Percentiles rank a stretch among this genome's conserved stretches.
Evolutionary conservation across 305 asterid species (phyloP).

Genomic region (Plantago rigida): DNA sequence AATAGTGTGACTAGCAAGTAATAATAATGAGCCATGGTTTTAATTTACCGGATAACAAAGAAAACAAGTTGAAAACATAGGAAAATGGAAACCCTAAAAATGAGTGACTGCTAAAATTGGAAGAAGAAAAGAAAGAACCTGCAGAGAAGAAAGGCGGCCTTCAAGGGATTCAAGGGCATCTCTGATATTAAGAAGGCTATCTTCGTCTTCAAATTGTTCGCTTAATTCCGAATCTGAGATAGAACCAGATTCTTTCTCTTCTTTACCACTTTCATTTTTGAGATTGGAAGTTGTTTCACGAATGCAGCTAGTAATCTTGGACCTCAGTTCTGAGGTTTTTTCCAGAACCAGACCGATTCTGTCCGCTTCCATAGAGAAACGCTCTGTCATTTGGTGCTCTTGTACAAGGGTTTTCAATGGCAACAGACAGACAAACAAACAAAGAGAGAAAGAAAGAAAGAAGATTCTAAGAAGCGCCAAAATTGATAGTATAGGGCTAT

Average conservation of each 20-base stretch:
- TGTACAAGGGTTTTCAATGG: too few species aligned
- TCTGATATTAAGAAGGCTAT: slow-evolving; percentile 54
- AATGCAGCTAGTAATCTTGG: slow-evolving; percentile 59
- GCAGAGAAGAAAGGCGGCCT: slow-evolving; percentile 72
- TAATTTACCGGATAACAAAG: too few species aligned
- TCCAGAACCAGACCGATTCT: slow-evolving; percentile 65
- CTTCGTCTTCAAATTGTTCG: slow-evolving; percentile 32
- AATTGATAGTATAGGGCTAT: not conserved
- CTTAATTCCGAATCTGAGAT: too few species aligned
- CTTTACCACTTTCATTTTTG: slow-evolving; percentile 20
- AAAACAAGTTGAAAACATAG: too few species aligned
- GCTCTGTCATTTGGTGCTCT: not conserved
- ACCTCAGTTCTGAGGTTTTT: slow-evolving; percentile 62
- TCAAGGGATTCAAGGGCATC: slow-evolving; percentile 87
- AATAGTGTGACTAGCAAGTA: too few species aligned
- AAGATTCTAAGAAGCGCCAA: not conserved
- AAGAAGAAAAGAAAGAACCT: slow-evolving; percentile 37
- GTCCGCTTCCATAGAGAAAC: slow-evolving; percentile 53
- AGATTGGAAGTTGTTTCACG: slow-evolving; percentile 30
- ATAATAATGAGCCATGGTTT: not conserved
- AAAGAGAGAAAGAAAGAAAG: too few species aligned
- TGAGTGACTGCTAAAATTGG: not conserved
- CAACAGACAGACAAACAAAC: too few species aligned
- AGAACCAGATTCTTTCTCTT: not conserved
- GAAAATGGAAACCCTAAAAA: not conserved